Conservation (phyloP, 768 basidiomycete genomes). For the Kwoniella dendrophila region DNA sequence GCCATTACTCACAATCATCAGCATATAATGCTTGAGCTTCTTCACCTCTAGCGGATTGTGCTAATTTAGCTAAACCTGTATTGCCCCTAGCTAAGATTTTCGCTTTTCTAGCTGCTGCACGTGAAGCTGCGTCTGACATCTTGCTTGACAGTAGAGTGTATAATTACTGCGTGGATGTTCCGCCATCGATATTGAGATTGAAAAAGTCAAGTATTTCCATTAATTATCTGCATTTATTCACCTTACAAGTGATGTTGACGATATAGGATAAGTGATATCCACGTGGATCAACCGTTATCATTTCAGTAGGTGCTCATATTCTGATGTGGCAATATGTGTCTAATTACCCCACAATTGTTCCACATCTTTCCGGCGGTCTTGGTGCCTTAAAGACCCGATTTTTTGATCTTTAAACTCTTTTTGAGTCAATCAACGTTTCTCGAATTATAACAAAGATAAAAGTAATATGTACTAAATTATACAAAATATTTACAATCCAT, state of each 20-base stretch:
- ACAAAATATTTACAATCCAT: too few relatives aligned
- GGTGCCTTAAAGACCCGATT: not conserved
- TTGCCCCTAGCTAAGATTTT: slow-evolving; percentile 55
- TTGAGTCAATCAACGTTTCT: not conserved
- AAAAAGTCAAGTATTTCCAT: too few relatives aligned
- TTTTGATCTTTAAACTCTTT: not conserved
- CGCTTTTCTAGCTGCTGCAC: slow-evolving; percentile 52
- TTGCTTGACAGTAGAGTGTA: too few relatives aligned
- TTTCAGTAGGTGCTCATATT: too few relatives aligned
- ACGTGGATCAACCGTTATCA: too few relatives aligned
- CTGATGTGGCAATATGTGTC: not conserved
- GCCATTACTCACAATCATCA: slow-evolving; percentile 44
- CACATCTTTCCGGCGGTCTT: not conserved
- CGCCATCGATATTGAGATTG: too few relatives aligned
- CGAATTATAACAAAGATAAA: too few relatives aligned
- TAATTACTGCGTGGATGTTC: too few relatives aligned
- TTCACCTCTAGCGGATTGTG: slow-evolving; percentile 53
- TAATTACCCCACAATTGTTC: slow-evolving; percentile 1
- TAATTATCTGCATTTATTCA: too few relatives aligned
- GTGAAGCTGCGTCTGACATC: slow-evolving; percentile 43
- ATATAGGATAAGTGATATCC: too few relatives aligned
- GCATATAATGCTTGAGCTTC: slow-evolving; percentile 51
- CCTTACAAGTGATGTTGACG: too few relatives aligned
- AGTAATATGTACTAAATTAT: too few relatives aligned
- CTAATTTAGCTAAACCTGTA: slow-evolving; percentile 49